Evolutionary conservation across 1,284 basidiomycete species (phyloP), one percentile per base, ranked within the genome.

Genomic region (Sporisorium sorghi): DNA sequence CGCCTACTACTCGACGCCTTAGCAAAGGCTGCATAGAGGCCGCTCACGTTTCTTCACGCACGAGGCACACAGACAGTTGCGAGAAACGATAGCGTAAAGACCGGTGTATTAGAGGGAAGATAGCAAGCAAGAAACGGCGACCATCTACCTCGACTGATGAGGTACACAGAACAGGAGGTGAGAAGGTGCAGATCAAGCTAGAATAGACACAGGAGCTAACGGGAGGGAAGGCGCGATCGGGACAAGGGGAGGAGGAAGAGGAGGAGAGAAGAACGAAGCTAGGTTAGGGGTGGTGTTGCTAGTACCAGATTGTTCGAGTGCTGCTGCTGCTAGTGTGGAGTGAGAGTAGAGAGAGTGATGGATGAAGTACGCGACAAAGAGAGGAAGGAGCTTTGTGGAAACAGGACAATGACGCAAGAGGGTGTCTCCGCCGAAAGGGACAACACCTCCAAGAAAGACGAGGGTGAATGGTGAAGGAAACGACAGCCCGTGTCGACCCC

Each of bases 61-160:
- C 33, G 8, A 21, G 23, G 15, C n/a, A 43, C 21, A 35, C 14
- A 35, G 35, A 14, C 32, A 51, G 19, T 8, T 15, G 6, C 28
- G 42, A 37, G 9, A 14, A 28, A 24, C 5, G 15, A 9, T 60
- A 68, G 59, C 58, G 59, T 62, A 62, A 58, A 59, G 59, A 68
- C 57, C 64, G 64, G 65, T 68, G 65, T 68, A 68, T 68, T 68
- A 68, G 30, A 68, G 58, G 44, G 39, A 42, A 53, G 40, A 46
- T 10, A 23, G n/a, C 39, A 57, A 15, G 44, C 49, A 56, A 21
- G 58, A 58, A 11, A 52, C n/a, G n/a, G 4, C 10, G 14, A n/a
- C n/a, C 37, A n/a, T 3, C 37, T 40, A 40, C 37, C 37, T 40
- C 37, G 37, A 40, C 37, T 40, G 37, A 2, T 5, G 1, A 19